Evolutionary conservation across 2,329 filamentous ascomycete genomes (phyloP).

Genomic region (Daldinia sp.): DNA sequence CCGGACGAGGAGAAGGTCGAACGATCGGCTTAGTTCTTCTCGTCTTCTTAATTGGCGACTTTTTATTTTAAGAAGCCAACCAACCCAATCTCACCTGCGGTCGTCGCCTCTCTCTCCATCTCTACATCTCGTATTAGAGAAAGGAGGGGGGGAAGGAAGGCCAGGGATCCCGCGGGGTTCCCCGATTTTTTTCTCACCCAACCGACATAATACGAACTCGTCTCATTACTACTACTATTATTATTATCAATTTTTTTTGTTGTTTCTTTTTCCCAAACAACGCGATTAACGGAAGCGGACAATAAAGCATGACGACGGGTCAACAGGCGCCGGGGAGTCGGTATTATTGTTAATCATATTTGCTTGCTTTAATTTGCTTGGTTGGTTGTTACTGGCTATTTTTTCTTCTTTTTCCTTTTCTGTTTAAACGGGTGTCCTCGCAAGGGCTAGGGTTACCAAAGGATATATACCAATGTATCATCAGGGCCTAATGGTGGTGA

Average conservation of each 20-base stretch:
- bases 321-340: conserved; percentile 38
- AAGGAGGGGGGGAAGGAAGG: background rate
- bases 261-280: conserved; percentile 7
- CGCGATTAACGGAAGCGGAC: conserved; percentile 24
- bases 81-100: background rate
- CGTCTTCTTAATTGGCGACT: background rate
- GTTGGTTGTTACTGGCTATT: background rate
- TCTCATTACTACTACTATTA: background rate
- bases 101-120: background rate
- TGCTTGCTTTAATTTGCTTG: conserved; percentile 6
- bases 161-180: conserved; percentile 22
- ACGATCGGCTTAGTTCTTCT: conserved; percentile 33
- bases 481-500: conserved; percentile 4
- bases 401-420: background rate
- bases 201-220: conserved; percentile 5
- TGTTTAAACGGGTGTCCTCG: conserved; percentile 10
- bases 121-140: conserved; percentile 9
- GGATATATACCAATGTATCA: conserved; percentile 6
- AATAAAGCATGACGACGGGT: conserved; percentile 42
- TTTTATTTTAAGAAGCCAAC: background rate
- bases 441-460: conserved; percentile 19
- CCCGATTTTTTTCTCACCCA: conserved; percentile 11
- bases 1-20: conserved; percentile 57
- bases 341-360: conserved; percentile 19
- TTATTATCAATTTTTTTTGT: background rate